Evolutionary conservation across 768 basidiomycete genomes (phyloP), one percentile per base, ranked within the genome.

Genomic region (Dendrothele bispora): DNA sequence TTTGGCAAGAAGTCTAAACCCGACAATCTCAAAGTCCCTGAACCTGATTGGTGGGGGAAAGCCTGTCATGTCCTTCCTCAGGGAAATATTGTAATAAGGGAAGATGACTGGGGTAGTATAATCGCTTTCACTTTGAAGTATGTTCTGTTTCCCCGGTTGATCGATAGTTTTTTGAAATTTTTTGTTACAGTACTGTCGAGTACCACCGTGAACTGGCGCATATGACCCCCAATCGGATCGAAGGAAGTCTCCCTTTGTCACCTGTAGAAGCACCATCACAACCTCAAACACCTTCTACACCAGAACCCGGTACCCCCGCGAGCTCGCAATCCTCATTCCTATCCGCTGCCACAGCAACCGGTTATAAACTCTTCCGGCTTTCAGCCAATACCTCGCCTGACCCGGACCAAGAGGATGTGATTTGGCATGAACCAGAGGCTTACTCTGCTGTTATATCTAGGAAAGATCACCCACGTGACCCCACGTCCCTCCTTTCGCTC

Each of bases 121-220:
- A 88, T 88, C 53, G 82, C 87, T 5, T 88, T 84, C 63, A 86
- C 85, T 7, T 64, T 88, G 41, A 84, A 84, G 84, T 85, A 51
- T 17, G 68, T 27, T 21, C 27, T 8, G 30, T 41, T 32, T 49
- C 14, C 28, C 30, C 51, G 17, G 30, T 45, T 36, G 24, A 44
- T 59, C 37, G 35, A 36, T 25, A n/a, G 12, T 12, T n/a, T 25
- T 39, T 42, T 21, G 39, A 58, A 22, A 39, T 43, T 27, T 47
- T 35, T 15, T 18, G 36, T 30, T 55, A 20, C 54, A 88, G 85
- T 53, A 80, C 85, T 0, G 36, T 64, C 2, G 85, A 88, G 48
- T 90, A 86, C 56, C 71, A 74, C 11, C 60, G 65, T 1, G 79
- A 80, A 57, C 55, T 81, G 8, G 61, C 66, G 6, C 69, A 65